Base-by-base conservation (phyloP, 305 asterid species). In the Euphrasia arctica region DNA sequence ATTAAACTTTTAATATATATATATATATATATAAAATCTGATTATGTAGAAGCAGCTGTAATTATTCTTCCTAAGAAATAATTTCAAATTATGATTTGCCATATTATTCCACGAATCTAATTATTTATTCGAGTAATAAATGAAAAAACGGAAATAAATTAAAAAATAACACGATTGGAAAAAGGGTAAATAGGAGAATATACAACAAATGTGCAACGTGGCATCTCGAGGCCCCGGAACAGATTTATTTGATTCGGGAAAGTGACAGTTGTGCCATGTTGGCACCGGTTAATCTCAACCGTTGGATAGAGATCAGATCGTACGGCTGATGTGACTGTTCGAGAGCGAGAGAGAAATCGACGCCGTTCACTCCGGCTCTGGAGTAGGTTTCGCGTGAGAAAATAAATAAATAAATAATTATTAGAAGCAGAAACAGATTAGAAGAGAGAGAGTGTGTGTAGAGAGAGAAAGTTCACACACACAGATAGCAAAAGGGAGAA, bases 181-280 rank as follows among this genome's bases (percentile, higher is more conserved):
- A 18, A 18, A 7, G 43, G 43, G 0, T 8, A 48, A 70, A n/a
- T 7, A 63, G 14, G 73, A 63, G 65, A 62, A 69, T 43, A 22
- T 67, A 67, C 43, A 39, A 27, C 69, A 47, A 67, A 78, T 65
- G 73, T 68, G 74, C 76, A 64, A 79, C 79, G 81, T 81, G 90
- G 85, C 85, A 67, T 51, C 64, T 36, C 1, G 63, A 51, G 72
- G 72, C 55, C 62, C 57, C 60, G 72, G 72, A 64, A 70, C 68
- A 62, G 74, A 36, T 54, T 56, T 18, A 18, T 18, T 18, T 18
- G 22, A 18, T 18, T 18, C 22, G 22, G 22, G 22, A 18, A 76
- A 82, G 78, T 62, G 84, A 84, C 83, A 70, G 81, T 82, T 77
- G 78, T 74, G 92, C 87, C 92, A 85, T 65, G 89, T 80, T 68